Evolutionary conservation across 2,329 filamentous ascomycete species (phyloP), one percentile per base, ranked within the genome.

Genomic region (Hymenoscyphus fraxineus): DNA sequence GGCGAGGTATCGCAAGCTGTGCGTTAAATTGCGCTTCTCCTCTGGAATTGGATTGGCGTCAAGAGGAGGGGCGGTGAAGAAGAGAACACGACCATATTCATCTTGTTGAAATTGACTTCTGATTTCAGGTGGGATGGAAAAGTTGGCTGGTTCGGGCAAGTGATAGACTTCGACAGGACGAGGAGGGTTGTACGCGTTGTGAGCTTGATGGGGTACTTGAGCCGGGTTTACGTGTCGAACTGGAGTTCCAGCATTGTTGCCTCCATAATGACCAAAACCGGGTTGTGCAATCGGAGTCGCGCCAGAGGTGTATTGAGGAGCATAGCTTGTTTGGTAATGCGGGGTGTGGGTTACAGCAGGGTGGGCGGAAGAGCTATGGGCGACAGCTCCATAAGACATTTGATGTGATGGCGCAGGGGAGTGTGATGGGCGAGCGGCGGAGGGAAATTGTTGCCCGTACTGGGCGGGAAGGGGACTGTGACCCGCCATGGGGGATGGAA

Each of bases 61-160:
- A 55, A 89, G 75, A 1, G 88, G 88, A 3, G 88, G 88, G 0
- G 82, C 79, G 1, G 86, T 86, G 78, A 89, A 91, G 78, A 90
- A 91, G 6, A 91, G 78, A 0, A 91, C 80, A 35, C 83, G 83
- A 10, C 88, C 88, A 60, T 83, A 78, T 15, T 86, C 85, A 68
- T 91, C 88, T 60, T 82, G 81, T 64, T 90, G 86, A 71, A 90
- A 91, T 68, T 88, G 84, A 60, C 82, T 77, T 44, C 88, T 85
- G 27, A 90, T 84, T 47, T 88, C 85, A 5, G 79, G 76, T 0
- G 88, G 88, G 62, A 91, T 89, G 16, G 82, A 80, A 9, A 81
- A 78, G 70, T 91, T 90, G 39, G 87, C 86, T 41, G 81, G 77
- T 67, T 90, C 87, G 39, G 82, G 82, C 15, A 91, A 78, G 22